Conservation (phyloP, 257 asterid species). For the Scutellaria baicalensis region DNA sequence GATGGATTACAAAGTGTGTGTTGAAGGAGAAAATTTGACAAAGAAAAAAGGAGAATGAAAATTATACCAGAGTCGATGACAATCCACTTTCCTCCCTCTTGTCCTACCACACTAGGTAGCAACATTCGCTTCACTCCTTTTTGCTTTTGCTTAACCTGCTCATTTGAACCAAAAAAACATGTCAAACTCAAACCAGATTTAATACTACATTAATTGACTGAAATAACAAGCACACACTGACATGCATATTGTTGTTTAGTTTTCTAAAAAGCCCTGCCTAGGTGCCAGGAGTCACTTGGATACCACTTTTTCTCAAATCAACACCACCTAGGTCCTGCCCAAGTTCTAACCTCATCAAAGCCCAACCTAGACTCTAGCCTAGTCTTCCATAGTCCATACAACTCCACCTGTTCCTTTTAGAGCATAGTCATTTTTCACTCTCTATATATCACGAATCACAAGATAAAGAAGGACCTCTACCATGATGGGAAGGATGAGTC, state of each 20-base stretch:
- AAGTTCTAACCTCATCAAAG: too few species aligned
- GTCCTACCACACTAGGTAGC: constrained; percentile 89
- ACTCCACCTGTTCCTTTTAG: too few species aligned
- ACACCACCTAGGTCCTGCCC: too few species aligned
- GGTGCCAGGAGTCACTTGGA: too few species aligned
- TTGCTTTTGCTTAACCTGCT: constrained; percentile 93
- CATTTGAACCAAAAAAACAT: constrained; percentile 16
- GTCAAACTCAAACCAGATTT: neutral
- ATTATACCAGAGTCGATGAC: constrained; percentile 80
- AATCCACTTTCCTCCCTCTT: constrained; percentile 90
- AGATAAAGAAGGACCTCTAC: neutral
- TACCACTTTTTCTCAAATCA: too few species aligned
- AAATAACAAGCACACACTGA: neutral
- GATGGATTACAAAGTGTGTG: neutral
- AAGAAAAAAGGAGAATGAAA: neutral
- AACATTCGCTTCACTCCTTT: constrained; percentile 77
- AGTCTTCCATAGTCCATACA: too few species aligned
- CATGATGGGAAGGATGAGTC: neutral
- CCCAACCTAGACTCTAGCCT: too few species aligned
- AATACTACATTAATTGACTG: neutral
- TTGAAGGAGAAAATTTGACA: neutral
- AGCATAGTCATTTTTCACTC: neutral
- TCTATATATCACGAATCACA: neutral
- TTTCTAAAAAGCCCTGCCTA: too few species aligned
- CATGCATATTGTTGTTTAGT: neutral